Conservation (phyloP, 805 yeast genomes). For the Starmera pachycereana region DNA sequence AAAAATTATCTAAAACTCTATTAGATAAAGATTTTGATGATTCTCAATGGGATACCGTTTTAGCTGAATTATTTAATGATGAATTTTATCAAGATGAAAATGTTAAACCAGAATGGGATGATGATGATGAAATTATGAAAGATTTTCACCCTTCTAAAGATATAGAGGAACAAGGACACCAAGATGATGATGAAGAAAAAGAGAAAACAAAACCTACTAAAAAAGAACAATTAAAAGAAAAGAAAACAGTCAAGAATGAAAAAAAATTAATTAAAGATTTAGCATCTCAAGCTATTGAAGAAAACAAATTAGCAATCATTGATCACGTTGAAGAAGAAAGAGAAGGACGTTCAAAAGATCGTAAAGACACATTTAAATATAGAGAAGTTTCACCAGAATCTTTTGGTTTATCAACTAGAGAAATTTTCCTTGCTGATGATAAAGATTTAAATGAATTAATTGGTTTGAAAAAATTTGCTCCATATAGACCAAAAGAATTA, state of each 20-base stretch:
- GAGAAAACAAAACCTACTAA: slow-evolving; percentile 30
- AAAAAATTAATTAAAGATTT: slow-evolving; percentile 49
- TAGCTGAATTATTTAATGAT: slow-evolving; percentile 80
- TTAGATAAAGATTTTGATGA: slow-evolving; percentile 84
- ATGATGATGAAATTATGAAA: slow-evolving; percentile 43
- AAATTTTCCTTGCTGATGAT: slow-evolving; percentile 86
- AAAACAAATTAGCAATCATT: slow-evolving; percentile 51
- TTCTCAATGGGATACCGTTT: slow-evolving; percentile 81
- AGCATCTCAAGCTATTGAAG: slow-evolving; percentile 73
- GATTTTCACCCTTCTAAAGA: slow-evolving; percentile 31
- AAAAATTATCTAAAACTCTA: slow-evolving; percentile 64
- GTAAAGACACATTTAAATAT: slow-evolving; percentile 57
- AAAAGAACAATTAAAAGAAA: slow-evolving; percentile 47
- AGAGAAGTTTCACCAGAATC: slow-evolving; percentile 94
- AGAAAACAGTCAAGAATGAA: slow-evolving; percentile 48
- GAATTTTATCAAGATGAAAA: slow-evolving; percentile 56
- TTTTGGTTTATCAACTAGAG: slow-evolving; percentile 77
- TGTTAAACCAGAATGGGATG: slow-evolving; percentile 57
- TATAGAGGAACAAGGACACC: slow-evolving; percentile 27
- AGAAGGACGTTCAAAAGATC: slow-evolving; percentile 45
- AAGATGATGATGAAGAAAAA: slow-evolving; percentile 21
- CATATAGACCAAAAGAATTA: slow-evolving; percentile 72
- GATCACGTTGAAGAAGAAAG: slow-evolving; percentile 59
- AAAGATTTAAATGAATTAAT: slow-evolving; percentile 72
- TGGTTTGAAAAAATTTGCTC: slow-evolving; percentile 88